A percentile compares a stretch with the other conserved stretches of the same genome.
phyloP scores from a whole-genome alignment of 768 basidiomycete genomes.

The Dioszegia aurantiaca region DNA sequence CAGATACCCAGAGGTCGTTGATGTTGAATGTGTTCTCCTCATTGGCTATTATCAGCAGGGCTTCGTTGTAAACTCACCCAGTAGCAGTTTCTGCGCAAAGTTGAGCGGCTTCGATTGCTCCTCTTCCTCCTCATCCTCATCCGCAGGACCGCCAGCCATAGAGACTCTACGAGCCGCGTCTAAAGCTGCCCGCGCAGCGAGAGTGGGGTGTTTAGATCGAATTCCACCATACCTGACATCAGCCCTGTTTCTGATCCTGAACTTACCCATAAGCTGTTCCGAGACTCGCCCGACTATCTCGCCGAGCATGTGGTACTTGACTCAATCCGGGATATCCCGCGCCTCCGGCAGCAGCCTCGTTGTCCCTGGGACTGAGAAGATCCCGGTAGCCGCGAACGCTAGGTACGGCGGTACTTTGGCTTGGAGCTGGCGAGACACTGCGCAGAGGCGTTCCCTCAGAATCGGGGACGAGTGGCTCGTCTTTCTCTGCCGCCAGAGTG shows the following conservation, averaged over 20 bases:
- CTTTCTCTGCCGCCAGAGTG: constrained; percentile 74
- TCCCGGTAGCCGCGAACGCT: constrained; percentile 9
- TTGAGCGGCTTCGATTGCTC: constrained; percentile 59
- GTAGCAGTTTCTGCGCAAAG: constrained; percentile 79
- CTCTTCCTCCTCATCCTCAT: constrained; percentile 36
- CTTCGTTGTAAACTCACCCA: constrained; percentile 53
- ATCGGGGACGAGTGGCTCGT: constrained; percentile 34
- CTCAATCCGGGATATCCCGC: constrained; percentile 32
- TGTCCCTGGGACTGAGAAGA: constrained; percentile 29
- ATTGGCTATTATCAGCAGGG: constrained; percentile 60
- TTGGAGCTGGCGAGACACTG: constrained; percentile 14
- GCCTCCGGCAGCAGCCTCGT: constrained; percentile 22
- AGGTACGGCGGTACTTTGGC: constrained; percentile 17
- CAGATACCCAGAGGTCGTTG: constrained; percentile 94
- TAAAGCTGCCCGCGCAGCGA: constrained; percentile 47
- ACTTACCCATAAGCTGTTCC: constrained; percentile 51
- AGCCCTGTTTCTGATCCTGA: background rate
- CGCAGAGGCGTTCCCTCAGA: constrained; percentile 1
- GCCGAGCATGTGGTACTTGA: constrained; percentile 24
- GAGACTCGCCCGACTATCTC: constrained; percentile 48
- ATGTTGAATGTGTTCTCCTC: constrained; percentile 92
- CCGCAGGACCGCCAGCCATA: constrained; percentile 21
- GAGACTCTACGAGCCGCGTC: constrained; percentile 45
- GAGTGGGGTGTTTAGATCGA: constrained; percentile 49
- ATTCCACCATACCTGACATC: constrained; percentile 47